Evolutionary conservation across 164 flowering plant species (phyloP), one percentile per base, ranked within the genome.

Genomic region (Piper betle): DNA sequence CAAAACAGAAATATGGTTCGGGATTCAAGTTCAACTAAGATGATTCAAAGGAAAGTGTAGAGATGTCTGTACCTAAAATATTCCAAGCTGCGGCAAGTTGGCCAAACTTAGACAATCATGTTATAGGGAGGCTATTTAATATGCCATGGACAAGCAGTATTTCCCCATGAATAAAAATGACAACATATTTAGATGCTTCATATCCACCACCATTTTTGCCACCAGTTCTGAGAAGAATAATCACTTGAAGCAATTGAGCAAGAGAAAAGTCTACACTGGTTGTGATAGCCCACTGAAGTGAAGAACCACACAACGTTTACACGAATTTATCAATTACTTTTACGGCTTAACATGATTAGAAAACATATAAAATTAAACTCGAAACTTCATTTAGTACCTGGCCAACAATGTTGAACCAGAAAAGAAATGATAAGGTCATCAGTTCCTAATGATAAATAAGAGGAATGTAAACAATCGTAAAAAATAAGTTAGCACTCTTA

Each of bases 391-490:
- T 25, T 57, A 52, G 17, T 82, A 92, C 98, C 98, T 93, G 98
- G 63, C 98, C 98, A 72, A 89, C 94, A 73, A 93, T 93, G 81
- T 93, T 93, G 79, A 83, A 93, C 98, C 97, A 88, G 95, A 78
- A 81, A 66, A 64, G 38, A 68, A 50, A 39, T 46, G 40, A 61
- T 19, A 10, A 10, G 9, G 15, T 4, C 50, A 46, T 46, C 15
- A 46, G 50, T 15, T 2, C 12, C 50, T 46, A 10, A 12, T 10
- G 58, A 55, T 5, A 7, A 8, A 55, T 25, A 55, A 25, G 58
- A 39, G 33, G 15, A 10, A 33, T 8, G 4, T 9, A 55, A 55
- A 46, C 10, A 46, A 2, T 42, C 11, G 46, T 42, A 42, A 25
- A 25, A 25, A 25, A 25, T n/a, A n/a, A n/a, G n/a, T 25, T 25